These are phyloP conservation scores for Adiantum capillusveneris DNA, from an alignment of 75 land plant species.

Conservation along the genomic window DNA sequence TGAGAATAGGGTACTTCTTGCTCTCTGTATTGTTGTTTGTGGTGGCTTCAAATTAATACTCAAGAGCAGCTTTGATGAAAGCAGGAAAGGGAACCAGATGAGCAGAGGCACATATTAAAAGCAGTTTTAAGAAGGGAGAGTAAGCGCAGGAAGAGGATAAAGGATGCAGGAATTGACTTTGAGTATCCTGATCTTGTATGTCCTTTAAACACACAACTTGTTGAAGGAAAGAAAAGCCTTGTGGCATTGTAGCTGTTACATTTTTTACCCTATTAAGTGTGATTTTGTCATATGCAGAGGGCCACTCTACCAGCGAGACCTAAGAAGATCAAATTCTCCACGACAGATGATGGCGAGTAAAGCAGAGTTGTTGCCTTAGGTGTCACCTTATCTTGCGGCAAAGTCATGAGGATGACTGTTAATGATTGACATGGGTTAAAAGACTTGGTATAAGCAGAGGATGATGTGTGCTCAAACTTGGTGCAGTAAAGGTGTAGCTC, in stretches of 20 bases:
- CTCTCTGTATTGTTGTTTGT: not conserved
- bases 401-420: no score
- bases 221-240: not conserved
- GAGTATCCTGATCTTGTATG: constrained; percentile 84
- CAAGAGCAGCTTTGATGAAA: not conserved
- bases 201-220: constrained; percentile 3
- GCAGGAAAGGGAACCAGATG: constrained; percentile 62
- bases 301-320: constrained; percentile 26
- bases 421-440: no score
- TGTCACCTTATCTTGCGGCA: no score
- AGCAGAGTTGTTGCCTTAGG: no score
- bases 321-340: constrained; percentile 71
- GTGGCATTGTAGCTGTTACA: not conserved
- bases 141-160: constrained; percentile 48
- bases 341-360: no score
- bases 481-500: no score
- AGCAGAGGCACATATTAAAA: constrained; percentile 46
- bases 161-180: constrained; percentile 77
- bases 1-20: constrained; percentile 48
- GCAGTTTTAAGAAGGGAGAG: constrained; percentile 47
- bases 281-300: constrained; percentile 30
- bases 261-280: constrained; percentile 1
- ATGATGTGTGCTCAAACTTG: no score
- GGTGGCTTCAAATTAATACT: not conserved
- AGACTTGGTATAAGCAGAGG: no score